A percentile compares a stretch with the other conserved stretches of the same genome.
phyloP scores from a whole-genome alignment of 192 early-diverging fungal species.

The Podila epicladia region DNA sequence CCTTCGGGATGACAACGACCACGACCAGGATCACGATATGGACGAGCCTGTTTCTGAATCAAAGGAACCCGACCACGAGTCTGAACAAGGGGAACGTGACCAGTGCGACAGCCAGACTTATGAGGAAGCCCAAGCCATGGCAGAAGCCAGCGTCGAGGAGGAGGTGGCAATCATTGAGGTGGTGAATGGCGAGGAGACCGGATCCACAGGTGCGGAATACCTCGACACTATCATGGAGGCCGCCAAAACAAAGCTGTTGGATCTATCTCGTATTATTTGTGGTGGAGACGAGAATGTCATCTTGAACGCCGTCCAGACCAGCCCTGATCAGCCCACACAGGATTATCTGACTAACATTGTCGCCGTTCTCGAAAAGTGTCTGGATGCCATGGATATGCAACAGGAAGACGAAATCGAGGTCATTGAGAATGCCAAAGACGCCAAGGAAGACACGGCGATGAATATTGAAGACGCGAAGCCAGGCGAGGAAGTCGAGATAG shows the following conservation, averaged over 20 bases:
- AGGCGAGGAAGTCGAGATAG: neutral
- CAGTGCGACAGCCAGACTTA: too few species aligned
- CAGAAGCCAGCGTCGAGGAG: neutral
- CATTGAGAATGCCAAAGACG: neutral
- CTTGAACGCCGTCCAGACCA: constrained; percentile 7
- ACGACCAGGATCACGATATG: constrained; percentile 23
- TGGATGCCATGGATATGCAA: constrained; percentile 28
- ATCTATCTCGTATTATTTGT: constrained; percentile 23
- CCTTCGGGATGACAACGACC: neutral
- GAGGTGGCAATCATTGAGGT: constrained; percentile 5
- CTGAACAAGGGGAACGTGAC: neutral
- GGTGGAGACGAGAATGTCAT: constrained; percentile 13
- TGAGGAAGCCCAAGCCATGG: neutral
- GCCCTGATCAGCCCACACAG: neutral
- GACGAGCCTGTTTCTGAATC: neutral
- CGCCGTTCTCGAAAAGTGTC: constrained; percentile 15
- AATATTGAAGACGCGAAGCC: neutral
- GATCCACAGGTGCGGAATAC: constrained; percentile 15
- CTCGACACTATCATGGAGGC: constrained; percentile 9
- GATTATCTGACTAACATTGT: neutral
- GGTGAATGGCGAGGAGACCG: neutral
- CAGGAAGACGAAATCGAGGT: neutral
- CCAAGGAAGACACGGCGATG: constrained; percentile 12
- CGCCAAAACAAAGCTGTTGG: constrained; percentile 19
- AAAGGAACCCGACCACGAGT: neutral